phyloP scores from a whole-genome alignment of 495 filamentous ascomycete species.

The Aspergillus egyptiacus region DNA sequence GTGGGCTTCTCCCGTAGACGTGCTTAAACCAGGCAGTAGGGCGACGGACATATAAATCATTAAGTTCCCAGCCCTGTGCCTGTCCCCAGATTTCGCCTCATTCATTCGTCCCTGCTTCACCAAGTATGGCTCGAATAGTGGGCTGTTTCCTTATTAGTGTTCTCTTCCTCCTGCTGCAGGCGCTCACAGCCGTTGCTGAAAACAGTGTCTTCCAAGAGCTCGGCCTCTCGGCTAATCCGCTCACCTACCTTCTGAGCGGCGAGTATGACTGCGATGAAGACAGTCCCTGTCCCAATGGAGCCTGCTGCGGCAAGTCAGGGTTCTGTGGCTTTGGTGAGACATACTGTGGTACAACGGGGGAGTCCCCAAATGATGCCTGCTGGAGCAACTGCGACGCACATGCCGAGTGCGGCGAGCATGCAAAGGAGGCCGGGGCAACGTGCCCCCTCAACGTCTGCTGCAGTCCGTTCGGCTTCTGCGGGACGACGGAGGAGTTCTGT shows the following conservation, averaged over 20 bases:
- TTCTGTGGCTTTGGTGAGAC: constrained; percentile 6
- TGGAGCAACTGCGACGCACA: constrained; percentile 26
- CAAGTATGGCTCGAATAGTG: no score
- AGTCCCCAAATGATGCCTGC: constrained; percentile 10
- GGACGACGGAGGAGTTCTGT: constrained; percentile 45
- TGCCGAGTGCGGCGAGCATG: constrained; percentile 29
- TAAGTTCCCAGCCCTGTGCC: no score
- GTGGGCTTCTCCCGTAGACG: no score
- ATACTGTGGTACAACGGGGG: constrained; percentile 2
- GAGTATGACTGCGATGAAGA: background rate
- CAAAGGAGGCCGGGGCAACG: constrained; percentile 9
- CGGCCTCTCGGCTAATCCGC: background rate
- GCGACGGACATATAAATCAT: no score
- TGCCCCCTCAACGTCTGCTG: constrained; percentile 33
- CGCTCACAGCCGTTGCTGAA: no score
- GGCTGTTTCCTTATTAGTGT: no score
- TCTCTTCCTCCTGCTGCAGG: no score
- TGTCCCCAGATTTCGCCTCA: no score
- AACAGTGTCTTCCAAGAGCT: background rate
- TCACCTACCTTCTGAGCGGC: background rate
- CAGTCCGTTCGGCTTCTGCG: constrained; percentile 25
- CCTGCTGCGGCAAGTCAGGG: constrained; percentile 5
- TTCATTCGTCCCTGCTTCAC: no score
- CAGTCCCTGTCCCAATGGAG: constrained; percentile 2
- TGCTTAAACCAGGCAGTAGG: no score